Evolutionary conservation across 805 yeast genomes (phyloP).

Genomic region (Kuraishia borneana): DNA sequence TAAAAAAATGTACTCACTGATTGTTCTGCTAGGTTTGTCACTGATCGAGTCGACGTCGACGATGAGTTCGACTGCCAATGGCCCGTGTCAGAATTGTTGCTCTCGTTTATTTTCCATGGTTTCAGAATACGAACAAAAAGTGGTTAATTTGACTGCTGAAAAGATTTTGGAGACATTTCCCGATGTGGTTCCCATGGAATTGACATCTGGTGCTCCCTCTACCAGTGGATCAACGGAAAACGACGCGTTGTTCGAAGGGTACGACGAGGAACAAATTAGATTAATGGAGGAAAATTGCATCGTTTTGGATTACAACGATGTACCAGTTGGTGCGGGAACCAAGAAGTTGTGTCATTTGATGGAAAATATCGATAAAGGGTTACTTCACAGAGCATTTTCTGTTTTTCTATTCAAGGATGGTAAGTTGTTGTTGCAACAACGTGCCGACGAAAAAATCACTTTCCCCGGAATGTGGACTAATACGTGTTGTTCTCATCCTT

Average conservation of each 20-base stretch:
- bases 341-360: constrained; percentile 84
- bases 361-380: constrained; percentile 77
- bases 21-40: too few relatives aligned
- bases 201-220: constrained; percentile 47
- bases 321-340: constrained; percentile 86
- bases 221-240: constrained; percentile 24
- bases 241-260: constrained; percentile 56
- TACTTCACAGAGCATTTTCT: constrained; percentile 91
- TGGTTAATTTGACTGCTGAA: constrained; percentile 28
- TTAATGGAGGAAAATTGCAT: constrained; percentile 96
- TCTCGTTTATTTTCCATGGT: too few relatives aligned
- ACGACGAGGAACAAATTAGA: constrained; percentile 87
- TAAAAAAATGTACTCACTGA: too few relatives aligned
- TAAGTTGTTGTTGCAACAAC: constrained; percentile 78
- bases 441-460: constrained; percentile 94
- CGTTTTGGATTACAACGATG: constrained; percentile 80
- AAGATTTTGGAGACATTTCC: constrained; percentile 50
- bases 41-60: too few relatives aligned
- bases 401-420: constrained; percentile 85
- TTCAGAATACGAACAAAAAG: background rate
- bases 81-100: too few relatives aligned
- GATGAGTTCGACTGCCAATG: too few relatives aligned
- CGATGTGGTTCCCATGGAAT: constrained; percentile 53
- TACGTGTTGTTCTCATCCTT: constrained; percentile 97
- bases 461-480: constrained; percentile 98